A percentile compares a stretch with the other conserved stretches of the same genome.
Conservation (phyloP, 306 rosid genomes). For the Sindora glabra region DNA sequence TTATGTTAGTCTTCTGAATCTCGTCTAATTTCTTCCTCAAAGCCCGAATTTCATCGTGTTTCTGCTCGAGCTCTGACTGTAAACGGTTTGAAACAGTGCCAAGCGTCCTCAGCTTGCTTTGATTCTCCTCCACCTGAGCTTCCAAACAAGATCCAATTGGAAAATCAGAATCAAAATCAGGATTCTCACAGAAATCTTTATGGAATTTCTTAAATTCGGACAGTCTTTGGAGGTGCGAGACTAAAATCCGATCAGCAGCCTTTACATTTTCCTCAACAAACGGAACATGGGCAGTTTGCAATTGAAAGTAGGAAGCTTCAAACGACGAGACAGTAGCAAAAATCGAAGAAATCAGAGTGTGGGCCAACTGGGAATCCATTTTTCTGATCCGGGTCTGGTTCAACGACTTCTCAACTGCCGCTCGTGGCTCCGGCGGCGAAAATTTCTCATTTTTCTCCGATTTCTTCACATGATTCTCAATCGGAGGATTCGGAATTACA, state of each 20-base stretch:
- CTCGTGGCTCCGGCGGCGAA: not conserved
- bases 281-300: conserved; percentile 87
- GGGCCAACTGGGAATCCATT: conserved; percentile 22
- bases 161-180: conserved; percentile 23
- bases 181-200: conserved; percentile 18
- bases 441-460: not conserved
- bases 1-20: conserved; percentile 51
- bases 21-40: conserved; percentile 48
- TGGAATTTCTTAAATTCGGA: conserved; percentile 65
- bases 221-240: conserved; percentile 78
- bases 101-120: conserved; percentile 74
- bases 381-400: conserved; percentile 26
- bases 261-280: conserved; percentile 58
- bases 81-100: conserved; percentile 81
- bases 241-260: conserved; percentile 66
- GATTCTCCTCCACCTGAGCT: conserved; percentile 90
- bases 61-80: conserved; percentile 73
- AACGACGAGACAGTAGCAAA: conserved; percentile 76
- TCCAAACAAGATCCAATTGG: conserved; percentile 67
- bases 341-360: conserved; percentile 60
- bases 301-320: conserved; percentile 84
- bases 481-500: not conserved
- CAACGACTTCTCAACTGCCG: not conserved
- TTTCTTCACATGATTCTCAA: conserved; percentile 10
- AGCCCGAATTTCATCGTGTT: conserved; percentile 61